Percentiles rank a stretch among this genome's conserved stretches.
Evolutionary conservation across 768 basidiomycete genomes (phyloP).

Genomic region (Rubroboletus satanas): DNA sequence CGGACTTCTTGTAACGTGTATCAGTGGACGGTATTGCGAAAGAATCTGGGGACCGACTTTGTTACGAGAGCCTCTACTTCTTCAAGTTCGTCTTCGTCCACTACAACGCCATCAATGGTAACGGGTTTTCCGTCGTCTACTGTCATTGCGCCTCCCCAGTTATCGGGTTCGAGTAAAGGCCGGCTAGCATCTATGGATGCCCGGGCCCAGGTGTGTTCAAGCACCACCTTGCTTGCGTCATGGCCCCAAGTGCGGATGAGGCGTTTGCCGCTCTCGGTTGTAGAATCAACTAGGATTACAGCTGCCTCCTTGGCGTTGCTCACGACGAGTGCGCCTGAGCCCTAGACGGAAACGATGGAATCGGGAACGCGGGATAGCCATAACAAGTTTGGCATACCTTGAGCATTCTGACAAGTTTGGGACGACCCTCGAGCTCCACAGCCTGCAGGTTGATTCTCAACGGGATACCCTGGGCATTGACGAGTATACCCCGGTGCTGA

Average conservation of each 20-base stretch:
- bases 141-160: conserved; percentile 47
- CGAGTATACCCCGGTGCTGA: conserved; percentile 33
- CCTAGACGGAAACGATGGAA: conserved; percentile 35
- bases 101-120: conserved; percentile 30
- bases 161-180: conserved; percentile 44
- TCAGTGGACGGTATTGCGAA: conserved; percentile 14
- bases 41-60: conserved; percentile 41
- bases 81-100: conserved; percentile 36
- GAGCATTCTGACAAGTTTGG: conserved; percentile 48
- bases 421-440: conserved; percentile 45
- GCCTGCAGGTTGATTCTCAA: conserved; percentile 57
- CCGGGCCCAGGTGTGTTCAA: conserved; percentile 52
- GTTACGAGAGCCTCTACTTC: conserved; percentile 36
- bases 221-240: conserved; percentile 45
- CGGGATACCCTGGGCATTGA: conserved; percentile 37
- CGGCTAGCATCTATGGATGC: conserved; percentile 41
- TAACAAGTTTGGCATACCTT: conserved; percentile 36
- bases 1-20: conserved; percentile 44
- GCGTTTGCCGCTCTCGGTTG: conserved; percentile 47
- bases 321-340: conserved; percentile 51
- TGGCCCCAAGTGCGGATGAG: conserved; percentile 58
- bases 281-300: conserved; percentile 57
- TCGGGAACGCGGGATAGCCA: not conserved
- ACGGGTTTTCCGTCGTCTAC: conserved; percentile 33
- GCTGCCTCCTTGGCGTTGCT: conserved; percentile 49